Percentiles rank a stretch among this genome's conserved stretches.
These are phyloP conservation scores for Pythium aphanidermatum DNA, from an alignment of 352 stramenopile species.

Conservation along the genomic window DNA sequence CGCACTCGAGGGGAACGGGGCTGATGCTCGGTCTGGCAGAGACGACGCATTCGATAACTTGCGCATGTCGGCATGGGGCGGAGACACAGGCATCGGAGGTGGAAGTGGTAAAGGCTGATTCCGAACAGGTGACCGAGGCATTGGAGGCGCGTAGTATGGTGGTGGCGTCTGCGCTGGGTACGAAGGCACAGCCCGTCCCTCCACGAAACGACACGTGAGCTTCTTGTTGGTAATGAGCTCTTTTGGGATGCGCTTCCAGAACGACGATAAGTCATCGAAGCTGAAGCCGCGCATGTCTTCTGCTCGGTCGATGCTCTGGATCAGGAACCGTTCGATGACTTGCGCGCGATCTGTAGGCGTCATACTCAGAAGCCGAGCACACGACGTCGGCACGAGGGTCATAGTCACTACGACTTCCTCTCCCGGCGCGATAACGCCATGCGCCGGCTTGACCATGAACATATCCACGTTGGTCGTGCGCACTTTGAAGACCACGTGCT, in stretches of 20 bases:
- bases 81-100: no score
- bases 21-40: no score
- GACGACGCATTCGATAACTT: no score
- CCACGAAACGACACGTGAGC: conserved; percentile 62
- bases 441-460: conserved; percentile 66
- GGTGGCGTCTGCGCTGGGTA: conserved; percentile 7
- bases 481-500: conserved; percentile 66
- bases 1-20: no score
- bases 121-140: no score
- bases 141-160: no score
- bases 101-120: no score
- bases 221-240: conserved; percentile 58
- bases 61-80: no score
- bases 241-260: conserved; percentile 53
- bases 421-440: conserved; percentile 45
- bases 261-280: conserved; percentile 27
- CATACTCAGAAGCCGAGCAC: conserved; percentile 29
- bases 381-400: conserved; percentile 27
- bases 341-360: conserved; percentile 31
- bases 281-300: conserved; percentile 22
- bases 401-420: conserved; percentile 30
- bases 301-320: conserved; percentile 29
- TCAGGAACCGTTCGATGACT: conserved; percentile 33
- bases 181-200: conserved; percentile 21
- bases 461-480: conserved; percentile 71